These are phyloP conservation scores for Pholiota adiposa DNA, from an alignment of 1,284 basidiomycete species.

Conservation along the genomic window DNA sequence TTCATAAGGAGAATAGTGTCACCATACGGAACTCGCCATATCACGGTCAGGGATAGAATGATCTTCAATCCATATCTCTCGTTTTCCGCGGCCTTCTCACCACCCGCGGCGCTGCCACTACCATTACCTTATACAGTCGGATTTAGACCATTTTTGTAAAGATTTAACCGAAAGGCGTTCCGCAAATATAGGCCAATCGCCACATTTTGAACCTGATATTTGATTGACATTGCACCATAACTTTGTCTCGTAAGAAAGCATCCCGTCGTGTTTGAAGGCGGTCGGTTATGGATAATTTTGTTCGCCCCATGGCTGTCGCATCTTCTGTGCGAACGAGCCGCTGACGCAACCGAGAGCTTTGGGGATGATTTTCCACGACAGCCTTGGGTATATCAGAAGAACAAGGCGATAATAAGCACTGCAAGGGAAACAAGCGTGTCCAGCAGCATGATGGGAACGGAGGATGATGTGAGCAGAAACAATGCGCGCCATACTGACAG, in stretches of 20 bases:
- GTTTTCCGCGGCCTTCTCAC: slow-evolving; percentile 35
- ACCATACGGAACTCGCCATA: slow-evolving; percentile 42
- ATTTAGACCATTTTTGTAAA: slow-evolving; percentile 19
- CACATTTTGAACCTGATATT: slow-evolving; percentile 17
- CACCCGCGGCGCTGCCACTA: slow-evolving; percentile 33
- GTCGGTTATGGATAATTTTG: slow-evolving; percentile 1
- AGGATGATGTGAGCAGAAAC: slow-evolving; percentile 2
- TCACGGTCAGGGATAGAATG: slow-evolving; percentile 39
- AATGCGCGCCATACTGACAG: not conserved
- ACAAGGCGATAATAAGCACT: slow-evolving; percentile 5
- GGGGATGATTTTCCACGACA: slow-evolving; percentile 2
- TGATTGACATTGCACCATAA: slow-evolving; percentile 16
- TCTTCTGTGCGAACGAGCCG: slow-evolving; percentile 6
- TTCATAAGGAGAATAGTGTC: slow-evolving; percentile 40
- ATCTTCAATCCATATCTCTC: slow-evolving; percentile 34
- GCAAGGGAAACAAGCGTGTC: not conserved
- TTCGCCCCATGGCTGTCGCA: slow-evolving; percentile 7
- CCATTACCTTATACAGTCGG: slow-evolving; percentile 24
- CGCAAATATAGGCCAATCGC: slow-evolving; percentile 23
- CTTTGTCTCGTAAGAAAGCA: slow-evolving; percentile 7
- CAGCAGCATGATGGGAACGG: not conserved
- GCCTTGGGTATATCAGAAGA: slow-evolving; percentile 6
- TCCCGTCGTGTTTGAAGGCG: slow-evolving; percentile 1
- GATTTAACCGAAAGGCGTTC: slow-evolving; percentile 21
- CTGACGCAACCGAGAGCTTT: slow-evolving; percentile 2